These are phyloP conservation scores for Omphalea diandra DNA, from an alignment of 441 rosid species.

Conservation along the genomic window DNA sequence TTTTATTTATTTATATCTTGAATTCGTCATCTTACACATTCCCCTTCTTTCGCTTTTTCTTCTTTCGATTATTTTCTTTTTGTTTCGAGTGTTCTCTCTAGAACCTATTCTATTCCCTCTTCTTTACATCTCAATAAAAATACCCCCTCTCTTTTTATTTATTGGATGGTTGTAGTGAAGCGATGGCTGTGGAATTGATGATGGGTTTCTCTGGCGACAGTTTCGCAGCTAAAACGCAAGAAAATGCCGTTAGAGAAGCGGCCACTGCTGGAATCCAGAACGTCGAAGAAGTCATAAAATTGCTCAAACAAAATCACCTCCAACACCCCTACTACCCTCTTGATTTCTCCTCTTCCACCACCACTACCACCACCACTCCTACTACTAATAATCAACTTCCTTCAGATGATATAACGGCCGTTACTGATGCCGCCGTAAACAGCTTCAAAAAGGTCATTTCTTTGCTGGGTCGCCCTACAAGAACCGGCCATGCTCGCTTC, in stretches of 20 bases:
- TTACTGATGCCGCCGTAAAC: conserved; percentile 66
- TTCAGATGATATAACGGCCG: conserved; percentile 46
- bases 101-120: conserved; percentile 1
- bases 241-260: conserved; percentile 61
- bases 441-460: conserved; percentile 79
- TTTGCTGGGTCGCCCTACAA: conserved; percentile 48
- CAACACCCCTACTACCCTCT: conserved; percentile 26
- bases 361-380: conserved; percentile 24
- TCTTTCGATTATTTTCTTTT: conserved; percentile 7
- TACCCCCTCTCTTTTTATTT: background rate
- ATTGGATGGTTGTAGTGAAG: conserved; percentile 23
- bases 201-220: conserved; percentile 46
- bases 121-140: too few species aligned
- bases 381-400: conserved; percentile 14
- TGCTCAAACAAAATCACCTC: conserved; percentile 44
- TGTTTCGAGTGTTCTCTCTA: conserved; percentile 5
- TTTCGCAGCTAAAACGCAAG: conserved; percentile 45
- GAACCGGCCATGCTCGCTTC: conserved; percentile 88
- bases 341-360: conserved; percentile 26
- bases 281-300: conserved; percentile 65
- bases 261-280: conserved; percentile 75
- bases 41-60: conserved; percentile 8
- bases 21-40: conserved; percentile 19
- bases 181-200: conserved; percentile 77
- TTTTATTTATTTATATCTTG: conserved; percentile 9